Conservation (phyloP, 306 rosid genomes). For the Cercis canadensis region DNA sequence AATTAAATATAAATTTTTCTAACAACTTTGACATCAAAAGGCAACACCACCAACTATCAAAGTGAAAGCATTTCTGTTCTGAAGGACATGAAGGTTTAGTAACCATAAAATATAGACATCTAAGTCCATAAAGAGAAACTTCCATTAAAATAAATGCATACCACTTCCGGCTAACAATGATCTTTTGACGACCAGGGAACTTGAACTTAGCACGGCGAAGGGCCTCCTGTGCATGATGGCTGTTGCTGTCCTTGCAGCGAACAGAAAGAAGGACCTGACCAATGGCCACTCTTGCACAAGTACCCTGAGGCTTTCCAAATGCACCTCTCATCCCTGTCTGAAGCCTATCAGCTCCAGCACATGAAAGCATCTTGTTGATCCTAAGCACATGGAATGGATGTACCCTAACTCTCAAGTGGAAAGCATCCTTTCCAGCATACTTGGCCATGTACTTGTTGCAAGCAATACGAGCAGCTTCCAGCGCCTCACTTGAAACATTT, state of each 20-base stretch:
- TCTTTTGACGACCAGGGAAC: slow-evolving; percentile 92
- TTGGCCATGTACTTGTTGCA: slow-evolving; percentile 91
- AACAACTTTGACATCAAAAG: no score
- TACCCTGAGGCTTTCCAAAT: slow-evolving; percentile 73
- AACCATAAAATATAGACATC: background rate
- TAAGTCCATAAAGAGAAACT: background rate
- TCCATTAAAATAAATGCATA: slow-evolving; percentile 30
- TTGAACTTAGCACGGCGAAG: slow-evolving; percentile 88
- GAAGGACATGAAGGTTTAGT: background rate
- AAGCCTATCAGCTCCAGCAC: slow-evolving; percentile 78
- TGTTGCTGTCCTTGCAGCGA: slow-evolving; percentile 79
- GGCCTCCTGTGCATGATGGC: slow-evolving; percentile 84
- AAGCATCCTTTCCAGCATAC: slow-evolving; percentile 83
- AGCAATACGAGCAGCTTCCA: slow-evolving; percentile 87
- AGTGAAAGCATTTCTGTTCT: background rate
- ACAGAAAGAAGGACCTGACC: slow-evolving; percentile 90
- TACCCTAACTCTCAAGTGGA: slow-evolving; percentile 88
- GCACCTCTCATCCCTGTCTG: slow-evolving; percentile 97
- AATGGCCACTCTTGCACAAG: slow-evolving; percentile 78
- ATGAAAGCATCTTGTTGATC: slow-evolving; percentile 84
- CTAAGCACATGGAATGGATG: slow-evolving; percentile 94
- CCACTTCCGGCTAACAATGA: slow-evolving; percentile 85
- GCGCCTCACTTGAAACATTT: slow-evolving; percentile 84
- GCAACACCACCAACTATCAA: no score
- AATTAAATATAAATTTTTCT: background rate